Conservation (phyloP, 495 filamentous ascomycete species). For the Hyphodiscus hymeniophilus region DNA sequence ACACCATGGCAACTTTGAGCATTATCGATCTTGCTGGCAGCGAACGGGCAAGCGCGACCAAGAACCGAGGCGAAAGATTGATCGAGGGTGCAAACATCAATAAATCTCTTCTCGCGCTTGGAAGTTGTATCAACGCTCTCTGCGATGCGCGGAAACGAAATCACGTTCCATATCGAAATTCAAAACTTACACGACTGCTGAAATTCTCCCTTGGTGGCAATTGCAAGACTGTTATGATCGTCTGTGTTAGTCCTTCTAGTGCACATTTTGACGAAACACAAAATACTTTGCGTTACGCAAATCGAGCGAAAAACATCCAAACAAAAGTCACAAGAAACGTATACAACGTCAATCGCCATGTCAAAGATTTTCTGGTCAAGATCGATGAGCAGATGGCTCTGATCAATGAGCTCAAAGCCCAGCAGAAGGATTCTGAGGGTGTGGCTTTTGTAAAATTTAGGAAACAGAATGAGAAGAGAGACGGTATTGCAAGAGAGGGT, state of each 20-base stretch:
- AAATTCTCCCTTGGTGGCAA: conserved; percentile 98
- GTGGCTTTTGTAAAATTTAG: conserved; percentile 81
- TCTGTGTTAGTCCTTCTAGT: conserved; percentile 94
- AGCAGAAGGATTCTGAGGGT: conserved; percentile 85
- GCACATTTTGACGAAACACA: conserved; percentile 98
- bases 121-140: conserved; percentile 97
- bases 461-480: conserved; percentile 79
- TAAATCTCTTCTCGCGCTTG: conserved; percentile 89
- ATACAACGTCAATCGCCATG: conserved; percentile 97
- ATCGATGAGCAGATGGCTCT: conserved; percentile 91
- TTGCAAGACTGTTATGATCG: conserved; percentile 99
- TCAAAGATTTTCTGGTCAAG: conserved; percentile 96
- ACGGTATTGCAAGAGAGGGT: conserved; percentile 69
- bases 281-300: conserved; percentile 95
- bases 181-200: conserved; percentile 88
- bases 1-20: conserved; percentile 95
- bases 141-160: conserved; percentile 90
- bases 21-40: conserved; percentile 98
- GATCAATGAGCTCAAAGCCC: conserved; percentile 88
- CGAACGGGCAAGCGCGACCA: conserved; percentile 92
- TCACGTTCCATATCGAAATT: conserved; percentile 96
- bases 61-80: conserved; percentile 88
- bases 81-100: conserved; percentile 98
- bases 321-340: conserved; percentile 98
- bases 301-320: conserved; percentile 98